Conservation (phyloP, 805 yeast genomes). For the Hanseniaspora meyeri region DNA sequence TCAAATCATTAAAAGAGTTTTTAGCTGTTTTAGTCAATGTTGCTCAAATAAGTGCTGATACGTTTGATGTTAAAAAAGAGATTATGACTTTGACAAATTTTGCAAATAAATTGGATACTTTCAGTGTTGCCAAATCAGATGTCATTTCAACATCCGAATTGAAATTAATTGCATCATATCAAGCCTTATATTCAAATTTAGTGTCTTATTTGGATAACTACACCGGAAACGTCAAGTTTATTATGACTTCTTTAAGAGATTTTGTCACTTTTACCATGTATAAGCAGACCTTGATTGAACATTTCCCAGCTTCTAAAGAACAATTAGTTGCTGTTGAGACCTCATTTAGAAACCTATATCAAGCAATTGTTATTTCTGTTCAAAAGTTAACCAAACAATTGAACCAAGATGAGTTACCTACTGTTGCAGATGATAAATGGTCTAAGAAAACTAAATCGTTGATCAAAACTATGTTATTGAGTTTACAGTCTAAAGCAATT, state of each 20-base stretch:
- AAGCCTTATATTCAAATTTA: neutral
- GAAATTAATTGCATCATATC: neutral
- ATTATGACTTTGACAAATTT: neutral
- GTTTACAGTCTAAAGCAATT: conserved; percentile 33
- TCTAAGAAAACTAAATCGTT: conserved; percentile 38
- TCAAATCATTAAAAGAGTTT: conserved; percentile 28
- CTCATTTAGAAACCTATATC: conserved; percentile 39
- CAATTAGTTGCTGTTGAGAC: conserved; percentile 33
- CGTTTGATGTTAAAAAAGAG: neutral
- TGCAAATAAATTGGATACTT: neutral
- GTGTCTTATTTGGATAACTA: neutral
- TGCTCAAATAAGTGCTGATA: neutral
- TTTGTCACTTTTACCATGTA: conserved; percentile 27
- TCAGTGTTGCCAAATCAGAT: neutral
- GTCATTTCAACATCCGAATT: neutral
- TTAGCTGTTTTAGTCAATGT: conserved; percentile 23
- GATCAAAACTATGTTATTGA: conserved; percentile 32
- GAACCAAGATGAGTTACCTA: conserved; percentile 24
- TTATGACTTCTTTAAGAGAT: conserved; percentile 33
- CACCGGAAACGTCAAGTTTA: conserved; percentile 29
- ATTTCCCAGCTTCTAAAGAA: neutral
- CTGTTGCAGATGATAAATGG: conserved; percentile 57
- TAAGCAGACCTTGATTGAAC: neutral
- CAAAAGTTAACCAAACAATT: conserved; percentile 39
- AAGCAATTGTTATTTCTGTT: conserved; percentile 50